phyloP scores from a whole-genome alignment of 148 eudicot genomes.

The Beta vulgaris region DNA sequence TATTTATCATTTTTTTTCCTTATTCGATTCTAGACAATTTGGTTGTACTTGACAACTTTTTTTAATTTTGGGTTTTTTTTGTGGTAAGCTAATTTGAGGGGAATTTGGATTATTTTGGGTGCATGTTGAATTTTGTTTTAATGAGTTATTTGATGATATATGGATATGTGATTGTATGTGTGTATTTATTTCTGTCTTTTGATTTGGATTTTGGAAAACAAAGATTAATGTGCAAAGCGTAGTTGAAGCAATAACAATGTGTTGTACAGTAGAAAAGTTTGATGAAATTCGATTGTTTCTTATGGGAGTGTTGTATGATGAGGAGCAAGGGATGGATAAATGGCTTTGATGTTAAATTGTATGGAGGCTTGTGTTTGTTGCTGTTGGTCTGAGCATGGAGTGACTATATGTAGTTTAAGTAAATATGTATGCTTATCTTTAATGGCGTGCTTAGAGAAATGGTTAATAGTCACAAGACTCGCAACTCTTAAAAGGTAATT shows the following conservation, averaged over 20 bases:
- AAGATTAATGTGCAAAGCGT: neutral
- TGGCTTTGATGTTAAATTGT: neutral
- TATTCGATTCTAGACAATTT: too few relatives aligned
- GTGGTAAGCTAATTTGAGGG: too few relatives aligned
- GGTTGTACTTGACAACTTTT: too few relatives aligned
- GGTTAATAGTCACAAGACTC: neutral
- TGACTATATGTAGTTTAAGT: neutral
- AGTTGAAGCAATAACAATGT: neutral
- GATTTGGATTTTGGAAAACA: neutral
- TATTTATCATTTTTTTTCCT: too few relatives aligned
- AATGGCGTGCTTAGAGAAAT: neutral
- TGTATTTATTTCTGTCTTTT: neutral
- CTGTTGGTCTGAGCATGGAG: neutral
- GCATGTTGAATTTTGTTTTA: too few relatives aligned
- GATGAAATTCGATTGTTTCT: neutral
- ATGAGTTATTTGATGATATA: too few relatives aligned
- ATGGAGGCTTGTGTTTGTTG: neutral
- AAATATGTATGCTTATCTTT: neutral
- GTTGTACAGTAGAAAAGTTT: neutral
- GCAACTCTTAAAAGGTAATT: too few relatives aligned
- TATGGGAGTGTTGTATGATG: neutral
- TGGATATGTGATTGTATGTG: neutral
- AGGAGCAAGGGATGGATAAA: neutral
- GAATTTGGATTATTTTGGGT: neutral
- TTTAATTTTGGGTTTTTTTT: too few relatives aligned